These are phyloP conservation scores for Gossypium gossypioides DNA, from an alignment of 441 rosid species.

Conservation along the genomic window DNA sequence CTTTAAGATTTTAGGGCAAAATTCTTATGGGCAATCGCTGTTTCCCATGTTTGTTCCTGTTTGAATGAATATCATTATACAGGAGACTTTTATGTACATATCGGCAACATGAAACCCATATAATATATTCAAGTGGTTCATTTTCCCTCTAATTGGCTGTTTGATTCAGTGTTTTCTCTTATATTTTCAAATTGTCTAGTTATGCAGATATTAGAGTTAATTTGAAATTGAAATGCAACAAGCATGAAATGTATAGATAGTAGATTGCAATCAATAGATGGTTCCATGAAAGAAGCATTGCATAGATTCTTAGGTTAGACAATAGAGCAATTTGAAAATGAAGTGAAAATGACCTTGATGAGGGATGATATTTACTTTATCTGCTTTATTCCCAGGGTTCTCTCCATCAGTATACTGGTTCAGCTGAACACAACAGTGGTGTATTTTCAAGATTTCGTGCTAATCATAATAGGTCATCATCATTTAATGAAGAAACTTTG, in stretches of 20 bases:
- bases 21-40: background rate
- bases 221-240: background rate
- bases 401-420: conserved; percentile 47
- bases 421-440: conserved; percentile 49
- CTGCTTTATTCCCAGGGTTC: conserved; percentile 40
- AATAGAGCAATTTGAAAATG: background rate
- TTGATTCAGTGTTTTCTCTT: background rate
- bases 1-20: background rate
- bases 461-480: conserved; percentile 49
- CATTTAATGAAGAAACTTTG: conserved; percentile 48
- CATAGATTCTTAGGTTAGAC: background rate
- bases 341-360: background rate
- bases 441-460: conserved; percentile 71
- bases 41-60: background rate
- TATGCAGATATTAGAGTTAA: background rate
- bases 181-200: background rate
- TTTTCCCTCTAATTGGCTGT: background rate
- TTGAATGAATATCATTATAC: background rate
- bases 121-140: background rate
- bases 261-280: background rate
- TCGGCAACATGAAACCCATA: background rate
- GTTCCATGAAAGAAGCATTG: background rate
- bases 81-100: background rate
- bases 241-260: background rate
- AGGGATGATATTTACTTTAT: conserved; percentile 15